phyloP scores from a whole-genome alignment of 768 basidiomycete genomes.

The Clavaria fumosa region DNA sequence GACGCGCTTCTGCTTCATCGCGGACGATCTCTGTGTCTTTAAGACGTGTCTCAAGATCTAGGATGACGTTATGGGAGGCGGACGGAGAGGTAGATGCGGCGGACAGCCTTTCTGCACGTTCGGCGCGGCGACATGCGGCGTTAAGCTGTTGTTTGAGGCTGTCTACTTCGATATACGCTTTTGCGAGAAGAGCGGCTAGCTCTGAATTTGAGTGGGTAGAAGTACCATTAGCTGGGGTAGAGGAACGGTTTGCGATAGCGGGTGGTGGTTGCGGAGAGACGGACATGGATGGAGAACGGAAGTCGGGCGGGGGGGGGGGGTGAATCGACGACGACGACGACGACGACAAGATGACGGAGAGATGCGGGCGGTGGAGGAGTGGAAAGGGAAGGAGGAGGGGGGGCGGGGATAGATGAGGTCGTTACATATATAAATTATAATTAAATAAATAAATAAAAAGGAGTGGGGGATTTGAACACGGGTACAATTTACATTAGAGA shows the following conservation, averaged over 20 bases:
- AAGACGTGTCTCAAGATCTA: conserved; percentile 34
- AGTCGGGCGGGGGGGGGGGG: neutral
- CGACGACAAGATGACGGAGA: too few species aligned
- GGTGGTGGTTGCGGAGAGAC: neutral
- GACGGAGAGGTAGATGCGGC: conserved; percentile 9
- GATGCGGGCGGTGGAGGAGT: too few species aligned
- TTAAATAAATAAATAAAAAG: too few species aligned
- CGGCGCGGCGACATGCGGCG: conserved; percentile 27
- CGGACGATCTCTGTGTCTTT: conserved; percentile 34
- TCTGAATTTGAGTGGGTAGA: conserved; percentile 27
- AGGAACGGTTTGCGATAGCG: neutral
- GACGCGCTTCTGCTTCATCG: conserved; percentile 38
- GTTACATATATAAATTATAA: too few species aligned
- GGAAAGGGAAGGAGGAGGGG: too few species aligned
- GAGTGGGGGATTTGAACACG: too few species aligned
- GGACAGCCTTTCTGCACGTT: conserved; percentile 34
- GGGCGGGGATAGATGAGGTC: too few species aligned
- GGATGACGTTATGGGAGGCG: conserved; percentile 16
- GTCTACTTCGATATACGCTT: conserved; percentile 38
- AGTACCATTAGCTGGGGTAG: conserved; percentile 1
- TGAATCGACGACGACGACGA: neutral
- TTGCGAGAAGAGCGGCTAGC: conserved; percentile 41
- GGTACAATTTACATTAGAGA: too few species aligned
- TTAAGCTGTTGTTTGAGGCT: conserved; percentile 34
- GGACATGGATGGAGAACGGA: neutral